Percentiles rank a stretch among this genome's conserved stretches.
phyloP scores from a whole-genome alignment of 176 grass and related monocot species.

The Oryza longistaminata region DNA sequence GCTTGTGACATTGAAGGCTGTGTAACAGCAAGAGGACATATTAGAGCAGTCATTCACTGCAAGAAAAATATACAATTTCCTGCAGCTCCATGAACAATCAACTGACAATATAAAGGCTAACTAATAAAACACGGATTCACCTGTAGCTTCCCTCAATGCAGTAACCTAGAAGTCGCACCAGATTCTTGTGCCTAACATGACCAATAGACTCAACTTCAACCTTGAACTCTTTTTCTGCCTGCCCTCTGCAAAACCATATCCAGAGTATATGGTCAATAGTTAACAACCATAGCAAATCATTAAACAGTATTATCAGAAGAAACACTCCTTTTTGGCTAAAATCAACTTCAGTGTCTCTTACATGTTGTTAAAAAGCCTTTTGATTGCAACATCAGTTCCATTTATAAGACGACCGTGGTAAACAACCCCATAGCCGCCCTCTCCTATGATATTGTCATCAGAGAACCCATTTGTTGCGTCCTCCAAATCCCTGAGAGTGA shows the following conservation, averaged over 20 bases:
- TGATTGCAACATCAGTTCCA: slow-evolving; percentile 62
- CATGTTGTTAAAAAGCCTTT: slow-evolving; percentile 77
- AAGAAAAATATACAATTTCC: background rate
- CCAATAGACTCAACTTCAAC: slow-evolving; percentile 84
- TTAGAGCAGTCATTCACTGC: background rate
- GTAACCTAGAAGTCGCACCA: slow-evolving; percentile 65
- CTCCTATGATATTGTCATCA: slow-evolving; percentile 67
- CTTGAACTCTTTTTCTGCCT: slow-evolving; percentile 72
- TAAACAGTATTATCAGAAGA: background rate
- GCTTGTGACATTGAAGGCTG: too few relatives aligned
- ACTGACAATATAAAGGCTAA: background rate
- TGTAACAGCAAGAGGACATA: background rate
- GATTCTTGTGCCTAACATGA: slow-evolving; percentile 78
- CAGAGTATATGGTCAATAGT: slow-evolving; percentile 18
- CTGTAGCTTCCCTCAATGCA: slow-evolving; percentile 67
- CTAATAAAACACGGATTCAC: slow-evolving; percentile 38
- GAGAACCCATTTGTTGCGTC: slow-evolving; percentile 63
- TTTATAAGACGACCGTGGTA: slow-evolving; percentile 60
- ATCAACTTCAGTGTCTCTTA: slow-evolving; percentile 31
- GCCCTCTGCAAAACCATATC: slow-evolving; percentile 51
- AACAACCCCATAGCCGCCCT: slow-evolving; percentile 76
- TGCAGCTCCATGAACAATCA: background rate
- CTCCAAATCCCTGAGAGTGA: slow-evolving; percentile 77
- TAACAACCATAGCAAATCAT: background rate
- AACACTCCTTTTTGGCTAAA: background rate